Conservation (phyloP, 495 filamentous ascomycete species). For the Pseudomonodictys pantanalensis region DNA sequence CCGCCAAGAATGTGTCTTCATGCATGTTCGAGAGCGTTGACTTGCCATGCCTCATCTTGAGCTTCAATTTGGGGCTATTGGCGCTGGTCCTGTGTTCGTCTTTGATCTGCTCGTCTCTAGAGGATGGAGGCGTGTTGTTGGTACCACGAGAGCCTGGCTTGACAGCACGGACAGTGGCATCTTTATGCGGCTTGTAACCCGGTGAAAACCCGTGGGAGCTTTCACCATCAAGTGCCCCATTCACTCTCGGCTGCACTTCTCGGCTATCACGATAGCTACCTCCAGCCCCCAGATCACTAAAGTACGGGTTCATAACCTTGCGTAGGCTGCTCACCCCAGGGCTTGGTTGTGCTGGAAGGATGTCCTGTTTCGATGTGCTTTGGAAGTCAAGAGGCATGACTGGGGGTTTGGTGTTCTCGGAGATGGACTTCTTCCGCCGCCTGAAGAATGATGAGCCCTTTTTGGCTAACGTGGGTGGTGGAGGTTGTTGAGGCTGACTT, state of each 20-base stretch:
- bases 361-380: conserved; percentile 31
- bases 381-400: conserved; percentile 42
- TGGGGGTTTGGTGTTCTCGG: conserved; percentile 53
- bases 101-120: conserved; percentile 23
- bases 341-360: conserved; percentile 52
- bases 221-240: conserved; percentile 35
- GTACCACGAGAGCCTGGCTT: conserved; percentile 25
- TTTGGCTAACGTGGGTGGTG: conserved; percentile 68
- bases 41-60: conserved; percentile 31
- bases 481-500: conserved; percentile 35
- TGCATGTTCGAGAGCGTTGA: conserved; percentile 27
- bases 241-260: conserved; percentile 26
- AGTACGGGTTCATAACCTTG: conserved; percentile 85
- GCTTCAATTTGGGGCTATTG: conserved; percentile 30
- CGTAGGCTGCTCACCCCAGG: conserved; percentile 80
- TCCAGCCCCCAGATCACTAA: conserved; percentile 43
- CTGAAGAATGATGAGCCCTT: conserved; percentile 92
- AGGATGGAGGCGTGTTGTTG: conserved; percentile 26
- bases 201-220: conserved; percentile 56
- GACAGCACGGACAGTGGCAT: conserved; percentile 57
- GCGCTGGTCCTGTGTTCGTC: conserved; percentile 8
- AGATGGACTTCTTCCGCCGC: conserved; percentile 82
- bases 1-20: conserved; percentile 52
- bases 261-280: conserved; percentile 27
- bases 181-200: conserved; percentile 59